Evolutionary conservation across 805 yeast species (phyloP).

Genomic region (Kazachstania bromeliacearum): DNA sequence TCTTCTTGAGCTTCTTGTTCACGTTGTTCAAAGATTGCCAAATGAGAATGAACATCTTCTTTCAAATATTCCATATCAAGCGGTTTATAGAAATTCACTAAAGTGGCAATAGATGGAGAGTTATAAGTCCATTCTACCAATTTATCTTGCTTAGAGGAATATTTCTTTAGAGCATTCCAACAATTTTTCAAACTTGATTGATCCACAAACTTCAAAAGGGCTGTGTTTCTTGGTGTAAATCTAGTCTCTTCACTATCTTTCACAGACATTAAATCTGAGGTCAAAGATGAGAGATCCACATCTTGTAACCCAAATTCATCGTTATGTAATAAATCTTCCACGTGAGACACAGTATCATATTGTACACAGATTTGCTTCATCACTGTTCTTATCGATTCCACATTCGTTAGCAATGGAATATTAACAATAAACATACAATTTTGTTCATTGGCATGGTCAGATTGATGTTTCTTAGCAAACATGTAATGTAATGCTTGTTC

Average conservation of each 20-base stretch:
- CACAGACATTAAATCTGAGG: slow-evolving; percentile 43
- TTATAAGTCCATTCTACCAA: slow-evolving; percentile 31
- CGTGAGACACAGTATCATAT: slow-evolving; percentile 45
- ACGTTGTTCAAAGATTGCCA: slow-evolving; percentile 57
- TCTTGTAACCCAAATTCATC: slow-evolving; percentile 37
- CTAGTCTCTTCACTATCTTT: slow-evolving; percentile 24
- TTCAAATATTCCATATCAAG: slow-evolving; percentile 43
- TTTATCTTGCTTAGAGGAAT: slow-evolving; percentile 37
- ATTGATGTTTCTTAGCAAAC: slow-evolving; percentile 56
- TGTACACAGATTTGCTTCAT: slow-evolving; percentile 43
- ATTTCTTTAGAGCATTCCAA: slow-evolving; percentile 48
- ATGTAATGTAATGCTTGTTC: slow-evolving; percentile 39
- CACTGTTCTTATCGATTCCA: slow-evolving; percentile 44
- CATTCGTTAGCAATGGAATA: slow-evolving; percentile 54
- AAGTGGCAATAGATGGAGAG: slow-evolving; percentile 33
- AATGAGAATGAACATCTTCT: slow-evolving; percentile 46
- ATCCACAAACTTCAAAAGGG: slow-evolving; percentile 66
- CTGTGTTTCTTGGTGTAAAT: slow-evolving; percentile 64
- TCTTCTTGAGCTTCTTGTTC: slow-evolving; percentile 55
- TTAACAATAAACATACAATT: slow-evolving; percentile 66
- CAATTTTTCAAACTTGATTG: slow-evolving; percentile 45
- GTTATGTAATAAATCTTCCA: slow-evolving; percentile 41
- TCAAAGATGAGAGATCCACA: slow-evolving; percentile 47
- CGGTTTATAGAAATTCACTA: slow-evolving; percentile 35
- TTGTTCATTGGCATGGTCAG: slow-evolving; percentile 34